Evolutionary conservation across 306 rosid genomes (phyloP).

Genomic region (Senna siamea): DNA sequence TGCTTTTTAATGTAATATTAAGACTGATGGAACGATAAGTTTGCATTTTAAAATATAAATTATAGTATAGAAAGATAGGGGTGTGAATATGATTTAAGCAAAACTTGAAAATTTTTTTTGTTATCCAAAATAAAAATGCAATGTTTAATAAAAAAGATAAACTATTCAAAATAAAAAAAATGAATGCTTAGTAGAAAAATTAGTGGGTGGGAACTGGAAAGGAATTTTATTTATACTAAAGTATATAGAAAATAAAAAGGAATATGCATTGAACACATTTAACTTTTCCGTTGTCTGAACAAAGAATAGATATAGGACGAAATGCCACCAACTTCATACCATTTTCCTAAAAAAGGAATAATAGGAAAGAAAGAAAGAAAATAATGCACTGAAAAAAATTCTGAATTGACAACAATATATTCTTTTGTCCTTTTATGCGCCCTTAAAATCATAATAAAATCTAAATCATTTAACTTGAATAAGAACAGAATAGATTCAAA

Average conservation of each 20-base stretch:
- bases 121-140: too few species aligned
- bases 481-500: constrained; percentile 50
- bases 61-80: neutral
- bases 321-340: constrained; percentile 4
- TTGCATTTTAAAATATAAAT: too few species aligned
- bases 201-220: constrained; percentile 8
- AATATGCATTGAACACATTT: neutral
- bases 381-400: constrained; percentile 29
- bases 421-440: constrained; percentile 28
- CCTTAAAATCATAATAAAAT: constrained; percentile 33
- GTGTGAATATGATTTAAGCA: neutral
- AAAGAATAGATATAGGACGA: neutral
- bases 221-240: neutral
- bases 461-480: constrained; percentile 45
- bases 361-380: constrained; percentile 9
- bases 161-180: too few species aligned
- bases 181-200: neutral
- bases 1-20: too few species aligned
- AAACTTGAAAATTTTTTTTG: too few species aligned
- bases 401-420: constrained; percentile 36
- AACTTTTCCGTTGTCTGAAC: neutral
- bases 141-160: too few species aligned
- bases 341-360: constrained; percentile 13
- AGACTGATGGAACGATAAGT: neutral
- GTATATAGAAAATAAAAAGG: neutral